Evolutionary conservation across 108 stramenopile genomes (phyloP).

Genomic region (Pseudonitzschia delicatissima): DNA sequence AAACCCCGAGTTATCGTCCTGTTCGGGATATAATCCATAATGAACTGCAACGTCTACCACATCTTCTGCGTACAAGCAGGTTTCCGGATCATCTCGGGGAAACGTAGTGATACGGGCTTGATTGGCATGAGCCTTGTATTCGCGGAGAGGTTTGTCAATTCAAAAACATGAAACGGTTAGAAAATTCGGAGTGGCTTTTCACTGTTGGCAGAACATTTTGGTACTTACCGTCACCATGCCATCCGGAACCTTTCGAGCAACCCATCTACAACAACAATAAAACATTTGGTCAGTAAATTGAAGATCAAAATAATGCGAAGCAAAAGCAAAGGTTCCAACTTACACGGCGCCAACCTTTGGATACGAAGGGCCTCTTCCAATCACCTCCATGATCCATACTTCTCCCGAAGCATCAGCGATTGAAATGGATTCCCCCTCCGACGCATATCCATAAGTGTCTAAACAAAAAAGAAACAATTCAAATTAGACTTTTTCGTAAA

Average conservation of each 20-base stretch:
- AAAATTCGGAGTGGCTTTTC: neutral
- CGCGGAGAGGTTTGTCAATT: constrained; percentile 4
- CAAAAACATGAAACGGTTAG: neutral
- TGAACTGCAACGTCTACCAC: constrained; percentile 60
- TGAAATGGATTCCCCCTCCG: constrained; percentile 63
- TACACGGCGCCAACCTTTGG: constrained; percentile 50
- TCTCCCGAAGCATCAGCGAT: constrained; percentile 59
- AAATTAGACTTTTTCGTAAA: neutral
- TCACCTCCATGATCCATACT: constrained; percentile 83
- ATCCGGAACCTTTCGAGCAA: constrained; percentile 59
- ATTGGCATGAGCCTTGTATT: constrained; percentile 60
- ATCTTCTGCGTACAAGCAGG: constrained; percentile 46
- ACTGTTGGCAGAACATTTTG: neutral
- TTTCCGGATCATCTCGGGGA: constrained; percentile 46
- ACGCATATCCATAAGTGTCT: constrained; percentile 55
- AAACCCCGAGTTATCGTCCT: constrained; percentile 39
- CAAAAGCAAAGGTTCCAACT: neutral
- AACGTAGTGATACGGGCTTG: constrained; percentile 68
- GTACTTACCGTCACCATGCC: constrained; percentile 25
- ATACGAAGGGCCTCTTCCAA: constrained; percentile 48
- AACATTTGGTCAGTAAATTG: no score
- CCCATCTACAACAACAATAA: constrained; percentile 55
- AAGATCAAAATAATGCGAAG: no score
- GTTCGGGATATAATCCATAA: constrained; percentile 49
- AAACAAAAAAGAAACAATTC: neutral